phyloP scores from a whole-genome alignment of 176 grass and related monocot genomes.

The Sorghum bicolor region Sorghum_bicolor_NCBIv3 NC_012873.2:61868001-61868500 shows the following conservation, averaged over 20 bases:
- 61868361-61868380: not conserved
- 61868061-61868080: too few species aligned
- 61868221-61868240: not conserved
- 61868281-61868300: not conserved
- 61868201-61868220: not conserved
- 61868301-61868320: not conserved
- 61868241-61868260: not conserved
- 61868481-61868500: not conserved
- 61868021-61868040: too few species aligned
- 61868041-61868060: too few species aligned
- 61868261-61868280: not conserved
- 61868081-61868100: constrained; percentile 23
- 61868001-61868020: too few species aligned
- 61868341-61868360: not conserved
- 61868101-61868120: constrained; percentile 45
- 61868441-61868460: not conserved
- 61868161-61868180: not conserved
- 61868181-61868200: not conserved
- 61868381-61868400: not conserved
- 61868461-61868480: not conserved
- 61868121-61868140: not conserved
- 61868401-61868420: not conserved
- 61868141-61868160: not conserved
- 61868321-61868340: not conserved
- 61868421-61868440: not conserved